Conservation (phyloP, 2,329 filamentous ascomycete species). For the Alternaria triticina region DNA sequence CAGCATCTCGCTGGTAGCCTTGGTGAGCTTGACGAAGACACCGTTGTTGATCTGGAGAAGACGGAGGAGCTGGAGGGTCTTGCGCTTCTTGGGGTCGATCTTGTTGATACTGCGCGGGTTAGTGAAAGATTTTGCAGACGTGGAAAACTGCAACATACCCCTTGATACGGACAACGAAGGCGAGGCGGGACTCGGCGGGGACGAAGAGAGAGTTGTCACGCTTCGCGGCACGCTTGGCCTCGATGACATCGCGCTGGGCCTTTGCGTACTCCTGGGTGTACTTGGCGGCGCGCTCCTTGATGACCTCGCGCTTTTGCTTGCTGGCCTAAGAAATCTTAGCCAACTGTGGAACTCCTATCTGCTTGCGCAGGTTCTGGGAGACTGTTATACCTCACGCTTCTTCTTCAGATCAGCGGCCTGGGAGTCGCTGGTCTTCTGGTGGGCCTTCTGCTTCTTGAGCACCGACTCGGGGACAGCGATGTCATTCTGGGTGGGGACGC, state of each 20-base stretch:
- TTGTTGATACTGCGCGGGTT: slow-evolving; percentile 88
- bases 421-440: slow-evolving; percentile 97
- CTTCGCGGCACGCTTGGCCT: slow-evolving; percentile 87
- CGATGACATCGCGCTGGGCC: slow-evolving; percentile 95
- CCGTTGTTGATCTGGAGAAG: slow-evolving; percentile 99
- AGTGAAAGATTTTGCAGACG: neutral
- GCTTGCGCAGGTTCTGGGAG: slow-evolving; percentile 45
- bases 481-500: slow-evolving; percentile 92
- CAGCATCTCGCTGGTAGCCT: slow-evolving; percentile 97
- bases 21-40: slow-evolving; percentile 96
- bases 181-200: slow-evolving; percentile 92
- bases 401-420: slow-evolving; percentile 79
- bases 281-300: slow-evolving; percentile 99
- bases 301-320: slow-evolving; percentile 97
- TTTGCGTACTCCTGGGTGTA: slow-evolving; percentile 99
- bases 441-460: slow-evolving; percentile 99
- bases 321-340: slow-evolving; percentile 72
- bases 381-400: slow-evolving; percentile 84
- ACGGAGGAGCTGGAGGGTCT: slow-evolving; percentile 99
- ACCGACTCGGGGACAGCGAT: slow-evolving; percentile 98
- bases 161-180: slow-evolving; percentile 99
- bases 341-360: slow-evolving; percentile 48
- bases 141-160: slow-evolving; percentile 61
- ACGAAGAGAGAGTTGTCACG: slow-evolving; percentile 93
- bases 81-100: slow-evolving; percentile 99